Base-by-base conservation (phyloP, 192 early-diverging fungal species). In the Gigaspora rosea region DNA sequence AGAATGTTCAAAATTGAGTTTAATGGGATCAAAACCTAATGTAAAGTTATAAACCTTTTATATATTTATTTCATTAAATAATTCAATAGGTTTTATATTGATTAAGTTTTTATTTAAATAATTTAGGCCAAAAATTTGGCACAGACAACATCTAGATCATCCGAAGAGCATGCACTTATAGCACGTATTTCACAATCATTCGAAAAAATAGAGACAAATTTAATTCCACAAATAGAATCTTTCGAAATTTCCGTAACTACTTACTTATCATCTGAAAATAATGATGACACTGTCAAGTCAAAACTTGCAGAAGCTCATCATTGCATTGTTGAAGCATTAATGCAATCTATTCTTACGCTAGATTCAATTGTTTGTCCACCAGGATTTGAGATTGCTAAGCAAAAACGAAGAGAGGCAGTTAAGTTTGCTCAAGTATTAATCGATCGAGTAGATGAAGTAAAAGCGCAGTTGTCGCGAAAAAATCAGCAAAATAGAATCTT, bases 261-360 rank as follows among this genome's bases (percentile, higher is more conserved):
- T 8, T 82, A 82, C 33, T 32, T 81, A 7, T 27, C 58, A 0
- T 78, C 75, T 74, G 56, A 64, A 79, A 32, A 77, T 80, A 69
- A 85, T 78, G 71, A 82, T 80, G 83, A 81, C 75, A 13, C 70
- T 57, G 5, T 80, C 88, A 57, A 84, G 83, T 63, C 94, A 93
- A 86, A 89, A 61, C 81, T 94, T 11, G 67, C 89, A 13, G 92
- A 95, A 65, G 77, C 82, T 56, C 91, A 93, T 62, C 82, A 86
- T 50, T 87, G 85, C 67, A 78, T 91, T 46, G 88, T 88, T 54
- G 95, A 96, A 81, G 80, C 87, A 70, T 82, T 96, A 27, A 86
- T 96, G 86, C 94, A 96, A 85, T 81, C 86, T 8, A 78, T 96
- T 64, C 77, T 96, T 11, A 87, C 90, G 36, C 78, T 96, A 33